Base-by-base conservation (phyloP, 192 early-diverging fungal species). In the Podila horticola region DNA sequence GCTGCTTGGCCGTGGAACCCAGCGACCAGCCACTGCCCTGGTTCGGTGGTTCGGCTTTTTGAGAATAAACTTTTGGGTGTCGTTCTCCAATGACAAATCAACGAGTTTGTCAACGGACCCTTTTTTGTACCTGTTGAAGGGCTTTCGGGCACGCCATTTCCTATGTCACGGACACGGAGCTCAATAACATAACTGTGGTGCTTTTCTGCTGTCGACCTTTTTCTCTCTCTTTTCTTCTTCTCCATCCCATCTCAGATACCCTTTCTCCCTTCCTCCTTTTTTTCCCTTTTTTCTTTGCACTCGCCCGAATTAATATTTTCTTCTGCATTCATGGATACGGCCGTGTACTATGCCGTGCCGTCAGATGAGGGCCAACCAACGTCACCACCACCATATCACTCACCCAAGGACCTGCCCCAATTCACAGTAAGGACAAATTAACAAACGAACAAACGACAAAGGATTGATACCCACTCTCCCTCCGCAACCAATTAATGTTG, bases 281-380 rank as follows among this genome's bases (percentile, higher is more conserved):
- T 29, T 38, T 7, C 49, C 19, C 8, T 8, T 64, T 65, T 26
- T 29, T 2, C 45, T 36, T 36, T 30, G 34, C 59, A 22, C 22
- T 75, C 34, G n/a, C 66, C 13, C 17, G n/a, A 63, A 55, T 11
- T 58, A 28, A 8, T 12, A 11, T 36, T 29, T 34, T 36, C 13
- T n/a, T 17, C 57, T 7, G 17, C 57, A 33, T 2, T 52, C 48
- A 69, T 69, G 62, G 15, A 71, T 22, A 29, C 62, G 30, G 66
- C 45, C 19, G 71, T 49, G 24, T 81, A 81, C 77, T 58, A 71
- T 17, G 70, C 77, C 17, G 57, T 81, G 33, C 77, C 77, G n/a
- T 48, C 67, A 11, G 26, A 64, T 7, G 77, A 81, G 29, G 8
- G 64, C 11, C 20, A 48, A 11, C 66, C 11, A 48, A 13, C 66